Evolutionary conservation across 2,329 filamentous ascomycete genomes (phyloP).

Genomic region (Cladorrhinum sp.): DNA sequence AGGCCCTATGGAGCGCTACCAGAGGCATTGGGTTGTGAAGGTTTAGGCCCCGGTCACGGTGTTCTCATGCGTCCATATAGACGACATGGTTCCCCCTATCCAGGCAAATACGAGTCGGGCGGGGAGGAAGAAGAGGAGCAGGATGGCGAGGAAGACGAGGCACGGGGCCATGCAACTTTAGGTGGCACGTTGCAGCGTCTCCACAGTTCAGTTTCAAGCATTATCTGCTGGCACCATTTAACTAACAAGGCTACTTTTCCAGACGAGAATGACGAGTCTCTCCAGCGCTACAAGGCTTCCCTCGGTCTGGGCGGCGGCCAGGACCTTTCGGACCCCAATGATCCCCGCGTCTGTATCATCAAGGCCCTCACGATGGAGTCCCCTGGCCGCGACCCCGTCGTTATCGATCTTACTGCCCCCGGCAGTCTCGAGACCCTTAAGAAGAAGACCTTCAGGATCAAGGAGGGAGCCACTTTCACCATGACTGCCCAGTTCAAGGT

Average conservation of each 20-base stretch:
- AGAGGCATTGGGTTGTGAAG: background rate
- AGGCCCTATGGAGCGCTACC: background rate
- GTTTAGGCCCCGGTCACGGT: background rate
- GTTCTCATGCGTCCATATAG: constrained; percentile 1
- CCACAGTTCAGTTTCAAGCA: background rate
- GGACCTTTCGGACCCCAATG: constrained; percentile 71
- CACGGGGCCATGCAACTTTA: constrained; percentile 12
- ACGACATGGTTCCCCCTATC: constrained; percentile 18
- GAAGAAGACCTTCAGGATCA: constrained; percentile 93
- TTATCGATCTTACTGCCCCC: constrained; percentile 77
- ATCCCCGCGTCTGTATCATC: constrained; percentile 90
- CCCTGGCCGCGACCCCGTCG: constrained; percentile 76
- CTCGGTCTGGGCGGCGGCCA: constrained; percentile 78
- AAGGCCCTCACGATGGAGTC: constrained; percentile 85
- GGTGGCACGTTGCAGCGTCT: constrained; percentile 1
- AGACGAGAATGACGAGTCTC: constrained; percentile 80
- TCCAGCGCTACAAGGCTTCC: constrained; percentile 96
- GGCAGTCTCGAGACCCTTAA: constrained; percentile 76
- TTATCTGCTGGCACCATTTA: background rate
- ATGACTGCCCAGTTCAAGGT: constrained; percentile 96
- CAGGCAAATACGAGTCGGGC: constrained; percentile 4
- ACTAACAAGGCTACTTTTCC: constrained; percentile 19
- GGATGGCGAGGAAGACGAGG: constrained; percentile 10
- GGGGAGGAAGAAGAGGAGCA: constrained; percentile 13
- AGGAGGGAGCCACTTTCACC: constrained; percentile 89